A percentile compares a stretch with the other conserved stretches of the same genome.
Conservation (phyloP, 495 filamentous ascomycete genomes). For the Immersiella caudata region DNA sequence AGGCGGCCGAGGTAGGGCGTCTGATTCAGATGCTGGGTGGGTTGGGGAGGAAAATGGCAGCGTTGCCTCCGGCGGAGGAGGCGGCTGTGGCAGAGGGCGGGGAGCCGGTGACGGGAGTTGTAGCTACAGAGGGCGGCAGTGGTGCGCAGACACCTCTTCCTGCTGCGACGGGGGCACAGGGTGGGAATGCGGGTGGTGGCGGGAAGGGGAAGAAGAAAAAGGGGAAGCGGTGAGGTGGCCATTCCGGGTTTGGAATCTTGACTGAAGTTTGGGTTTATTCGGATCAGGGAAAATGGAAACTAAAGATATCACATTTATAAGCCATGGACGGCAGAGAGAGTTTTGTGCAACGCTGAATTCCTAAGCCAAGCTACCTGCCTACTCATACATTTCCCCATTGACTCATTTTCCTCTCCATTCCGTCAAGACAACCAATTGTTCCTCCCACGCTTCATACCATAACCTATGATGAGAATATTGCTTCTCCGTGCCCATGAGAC, state of each 20-base stretch:
- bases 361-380: conserved; percentile 21
- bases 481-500: not conserved
- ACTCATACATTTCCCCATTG: conserved; percentile 32
- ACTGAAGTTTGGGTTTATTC: not conserved
- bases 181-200: conserved; percentile 19
- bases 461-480: not conserved
- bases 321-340: no score
- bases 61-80: conserved; percentile 59
- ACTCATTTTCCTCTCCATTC: conserved; percentile 19
- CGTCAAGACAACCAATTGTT: conserved; percentile 5
- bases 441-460: conserved; percentile 22
- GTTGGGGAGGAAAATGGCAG: conserved; percentile 67
- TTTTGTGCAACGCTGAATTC: not conserved
- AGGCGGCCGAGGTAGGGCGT: conserved; percentile 84
- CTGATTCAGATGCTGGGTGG: conserved; percentile 74
- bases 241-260: no score
- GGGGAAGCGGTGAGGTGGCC: conserved; percentile 57
- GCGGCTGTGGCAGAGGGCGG: conserved; percentile 46
- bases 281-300: not conserved
- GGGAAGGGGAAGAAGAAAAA: conserved; percentile 59
- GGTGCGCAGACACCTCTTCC: conserved; percentile 43
- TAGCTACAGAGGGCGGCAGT: conserved; percentile 31
- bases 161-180: conserved; percentile 28
- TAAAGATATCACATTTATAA: not conserved
- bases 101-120: conserved; percentile 42